Conservation (phyloP, 2,329 filamentous ascomycete genomes). For the Neopestalotiopsis sp. region DNA sequence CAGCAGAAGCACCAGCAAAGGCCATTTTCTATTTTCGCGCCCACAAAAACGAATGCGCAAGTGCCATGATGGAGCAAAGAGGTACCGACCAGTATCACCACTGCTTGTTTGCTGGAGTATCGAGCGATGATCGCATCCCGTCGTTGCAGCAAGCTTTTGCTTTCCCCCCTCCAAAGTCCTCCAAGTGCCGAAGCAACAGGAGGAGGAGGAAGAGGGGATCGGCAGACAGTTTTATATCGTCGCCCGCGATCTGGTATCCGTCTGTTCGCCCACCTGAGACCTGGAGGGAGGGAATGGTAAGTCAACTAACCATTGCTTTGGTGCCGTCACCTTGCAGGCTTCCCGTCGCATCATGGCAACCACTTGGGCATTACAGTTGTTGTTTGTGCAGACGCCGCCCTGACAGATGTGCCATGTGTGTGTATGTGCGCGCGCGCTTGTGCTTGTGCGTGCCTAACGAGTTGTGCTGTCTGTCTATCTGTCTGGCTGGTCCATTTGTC, state of each 20-base stretch:
- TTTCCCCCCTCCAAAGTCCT: neutral
- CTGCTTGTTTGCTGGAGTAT: neutral
- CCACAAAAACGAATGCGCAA: neutral
- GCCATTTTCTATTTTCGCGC: neutral
- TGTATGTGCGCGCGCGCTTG: conserved; percentile 8
- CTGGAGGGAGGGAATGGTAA: neutral
- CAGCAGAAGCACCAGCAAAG: neutral
- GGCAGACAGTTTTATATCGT: conserved; percentile 13
- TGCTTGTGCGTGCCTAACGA: neutral
- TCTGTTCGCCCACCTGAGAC: conserved; percentile 17
- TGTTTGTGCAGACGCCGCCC: neutral
- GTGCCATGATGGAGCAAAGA: neutral
- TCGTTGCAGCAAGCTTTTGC: neutral
- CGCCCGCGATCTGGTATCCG: neutral
- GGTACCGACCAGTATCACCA: neutral
- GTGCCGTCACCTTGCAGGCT: conserved; percentile 1
- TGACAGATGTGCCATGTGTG: neutral
- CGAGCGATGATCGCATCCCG: neutral
- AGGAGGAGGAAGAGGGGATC: conserved; percentile 3
- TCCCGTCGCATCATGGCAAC: conserved; percentile 7
- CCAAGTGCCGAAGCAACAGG: neutral
- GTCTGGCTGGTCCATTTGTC: too few species aligned
- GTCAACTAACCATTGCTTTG: neutral
- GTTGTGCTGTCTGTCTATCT: neutral
- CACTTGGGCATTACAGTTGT: neutral